Conservation (phyloP, 2,329 filamentous ascomycete genomes). For the Elsinoe ampelina region DNA sequence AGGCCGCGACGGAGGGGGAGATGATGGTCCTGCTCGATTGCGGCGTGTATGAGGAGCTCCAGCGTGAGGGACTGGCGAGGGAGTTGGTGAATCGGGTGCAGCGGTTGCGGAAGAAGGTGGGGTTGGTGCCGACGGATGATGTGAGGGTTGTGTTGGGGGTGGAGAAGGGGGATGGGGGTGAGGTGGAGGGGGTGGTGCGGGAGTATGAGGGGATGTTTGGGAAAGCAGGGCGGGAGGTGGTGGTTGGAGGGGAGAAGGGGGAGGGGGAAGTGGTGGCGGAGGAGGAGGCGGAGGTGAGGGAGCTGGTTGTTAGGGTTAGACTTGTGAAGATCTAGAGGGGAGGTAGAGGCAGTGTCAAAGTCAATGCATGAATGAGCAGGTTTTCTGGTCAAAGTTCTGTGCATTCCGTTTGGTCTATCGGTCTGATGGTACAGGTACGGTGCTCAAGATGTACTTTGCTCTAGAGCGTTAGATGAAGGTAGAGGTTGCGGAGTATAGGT, state of each 20-base stretch:
- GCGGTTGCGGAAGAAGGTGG: conserved; percentile 85
- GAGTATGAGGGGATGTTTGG: conserved; percentile 27
- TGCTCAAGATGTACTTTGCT: too few species aligned
- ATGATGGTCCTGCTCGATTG: conserved; percentile 86
- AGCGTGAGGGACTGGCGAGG: conserved; percentile 77
- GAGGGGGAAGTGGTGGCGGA: conserved; percentile 45
- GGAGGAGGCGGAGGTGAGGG: conserved; percentile 76
- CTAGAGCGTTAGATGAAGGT: too few species aligned
- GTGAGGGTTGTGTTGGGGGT: conserved; percentile 90
- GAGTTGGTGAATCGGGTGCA: conserved; percentile 93
- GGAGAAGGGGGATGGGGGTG: conserved; percentile 39
- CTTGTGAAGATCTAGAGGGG: conserved; percentile 54
- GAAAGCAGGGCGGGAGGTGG: conserved; percentile 27
- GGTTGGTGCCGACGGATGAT: conserved; percentile 82
- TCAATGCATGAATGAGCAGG: not conserved
- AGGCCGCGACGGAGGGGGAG: conserved; percentile 81
- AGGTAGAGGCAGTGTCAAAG: not conserved
- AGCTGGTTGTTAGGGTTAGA: conserved; percentile 63
- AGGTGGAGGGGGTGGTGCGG: conserved; percentile 29
- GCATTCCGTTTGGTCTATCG: too few species aligned
- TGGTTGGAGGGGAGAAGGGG: conserved; percentile 14
- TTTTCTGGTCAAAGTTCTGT: too few species aligned
- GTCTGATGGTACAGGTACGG: too few species aligned
- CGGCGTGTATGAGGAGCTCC: conserved; percentile 72
- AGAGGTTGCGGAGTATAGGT: too few species aligned